Evolutionary conservation across 768 basidiomycete species (phyloP).

Genomic region (Holtermannia corniformis): DNA sequence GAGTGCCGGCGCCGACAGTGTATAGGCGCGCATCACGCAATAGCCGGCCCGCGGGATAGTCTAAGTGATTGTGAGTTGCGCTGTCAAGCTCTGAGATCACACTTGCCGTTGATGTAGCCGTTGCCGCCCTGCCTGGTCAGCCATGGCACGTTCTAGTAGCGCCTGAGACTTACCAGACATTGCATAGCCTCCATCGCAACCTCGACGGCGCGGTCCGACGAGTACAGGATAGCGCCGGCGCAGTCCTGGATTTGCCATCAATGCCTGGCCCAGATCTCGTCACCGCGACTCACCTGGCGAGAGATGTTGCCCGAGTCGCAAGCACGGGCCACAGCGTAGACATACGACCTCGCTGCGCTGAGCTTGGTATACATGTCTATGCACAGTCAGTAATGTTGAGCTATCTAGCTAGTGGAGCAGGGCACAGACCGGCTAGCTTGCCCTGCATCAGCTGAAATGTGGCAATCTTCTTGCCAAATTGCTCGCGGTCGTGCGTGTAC

Average conservation of each 20-base stretch:
- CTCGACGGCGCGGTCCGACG: slow-evolving; percentile 83
- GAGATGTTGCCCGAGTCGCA: slow-evolving; percentile 52
- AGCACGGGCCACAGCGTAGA: slow-evolving; percentile 83
- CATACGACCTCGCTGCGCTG: slow-evolving; percentile 76
- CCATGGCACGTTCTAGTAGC: not conserved
- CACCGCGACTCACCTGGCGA: slow-evolving; percentile 24
- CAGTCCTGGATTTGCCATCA: slow-evolving; percentile 62
- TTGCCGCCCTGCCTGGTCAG: slow-evolving; percentile 54
- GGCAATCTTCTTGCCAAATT: slow-evolving; percentile 78
- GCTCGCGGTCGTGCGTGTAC: slow-evolving; percentile 87
- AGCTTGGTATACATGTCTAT: slow-evolving; percentile 91
- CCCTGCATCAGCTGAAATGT: slow-evolving; percentile 97
- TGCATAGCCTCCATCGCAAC: slow-evolving; percentile 87
- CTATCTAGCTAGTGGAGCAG: not conserved
- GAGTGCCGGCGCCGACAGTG: slow-evolving; percentile 92
- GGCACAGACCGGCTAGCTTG: slow-evolving; percentile 42
- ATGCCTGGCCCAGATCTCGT: not conserved
- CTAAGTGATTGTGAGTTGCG: slow-evolving; percentile 43
- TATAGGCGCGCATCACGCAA: slow-evolving; percentile 80
- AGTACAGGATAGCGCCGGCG: slow-evolving; percentile 86
- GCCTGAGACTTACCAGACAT: slow-evolving; percentile 51
- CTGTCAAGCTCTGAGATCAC: not conserved
- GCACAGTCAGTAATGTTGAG: slow-evolving; percentile 23
- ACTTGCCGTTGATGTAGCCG: slow-evolving; percentile 82
- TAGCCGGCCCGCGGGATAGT: slow-evolving; percentile 81